Evolutionary conservation across 306 rosid species (phyloP), one percentile per base, ranked within the genome.

Genomic region (Glycyrrhiza uralensis): DNA sequence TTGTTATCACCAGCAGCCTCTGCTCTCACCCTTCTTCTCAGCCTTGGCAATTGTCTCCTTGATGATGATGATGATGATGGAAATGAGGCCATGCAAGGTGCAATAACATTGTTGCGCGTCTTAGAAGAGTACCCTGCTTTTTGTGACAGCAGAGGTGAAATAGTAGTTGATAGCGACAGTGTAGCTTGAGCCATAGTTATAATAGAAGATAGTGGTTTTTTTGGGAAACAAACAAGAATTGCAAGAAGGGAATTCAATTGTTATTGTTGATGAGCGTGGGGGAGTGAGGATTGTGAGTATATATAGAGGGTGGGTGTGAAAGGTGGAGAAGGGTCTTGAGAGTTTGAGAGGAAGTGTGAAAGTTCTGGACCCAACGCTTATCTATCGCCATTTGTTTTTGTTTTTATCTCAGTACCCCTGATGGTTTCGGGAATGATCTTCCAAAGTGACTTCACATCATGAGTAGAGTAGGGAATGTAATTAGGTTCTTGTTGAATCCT

Each of bases 291-390:
- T 24, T 10, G 3, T 35, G 29, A n/a, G 0, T 84, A 81, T 86
- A 73, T 84, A 92, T 84, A 86, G 84, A 39, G 3, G 66, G 73
- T n/a, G 38, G 18, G 22, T 10, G 32, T 41, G 85, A 83, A 88
- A 71, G 24, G 10, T 85, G 61, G 63, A 86, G 94, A 88, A 66
- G 81, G 29, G 67, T 80, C 90, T 72, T 35, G 88, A 85, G 78
- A 35, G 50, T 74, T 74, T 35, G 66, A 77, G 91, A 64, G 62
- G 0, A 1, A 39, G 49, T 47, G 17, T 15, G 92, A 71, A 78
- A 1, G 39, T 83, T 89, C 89, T 83, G 66, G 92, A 89, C 78
- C 46, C 6, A 19, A 60, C 76, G 18, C 71, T 52, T 18, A 59
- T 69, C 55, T 12, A 5, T 24, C 0, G 9, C 10, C 2, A 2